Base-by-base conservation (phyloP, 371 early-diverging fungal genomes). In the Umbelopsis sp. region DNA sequence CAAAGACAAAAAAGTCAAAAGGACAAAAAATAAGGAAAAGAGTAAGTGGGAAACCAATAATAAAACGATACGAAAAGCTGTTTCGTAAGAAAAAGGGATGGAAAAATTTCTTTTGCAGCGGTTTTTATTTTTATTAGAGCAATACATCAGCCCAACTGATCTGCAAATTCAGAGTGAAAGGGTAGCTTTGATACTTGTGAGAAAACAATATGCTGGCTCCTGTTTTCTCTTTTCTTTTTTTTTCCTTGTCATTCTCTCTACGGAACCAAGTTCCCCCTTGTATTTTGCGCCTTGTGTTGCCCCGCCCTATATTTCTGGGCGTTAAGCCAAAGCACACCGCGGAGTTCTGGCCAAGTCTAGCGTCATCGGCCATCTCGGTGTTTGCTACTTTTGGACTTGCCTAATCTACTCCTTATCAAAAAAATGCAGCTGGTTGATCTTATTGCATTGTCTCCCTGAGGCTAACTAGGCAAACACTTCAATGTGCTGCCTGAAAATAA, bases 371-470 rank as follows among this genome's bases (percentile, higher is more conserved):
- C 11, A 29, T 32, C 32, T 57, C 57, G 57, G 57, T 32, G 29
- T 29, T 57, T 14, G 29, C 57, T 57, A 35, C 35, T 37, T 57
- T 35, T 18, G 57, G 57, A 14, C 57, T 57, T 57, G 57, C 57
- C 57, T 16, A 57, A n/a, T 57, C 14, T 57, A 57, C 57, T 57
- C 57, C 57, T 35, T 57, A 57, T 57, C 18, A 35, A 29, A 57
- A 7, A 57, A 35, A 57, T 51, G 52, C 52, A 29, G 22, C 52
- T 25, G 52, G 57, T 35, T 57, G 57, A 57, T 57, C 57, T 35
- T 57, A 35, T 57, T 48, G 35, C 57, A 11, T 22, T 51, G 57
- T 35, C 35, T 12, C 35, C 35, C 18, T 35, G 48, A 41, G 12
- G 41, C 52, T 25, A 25, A 51, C 52, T 51, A 4, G 22, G 25